Evolutionary conservation across 1,139 yeast genomes (phyloP).

Genomic region (Suhomyces coccinellae): DNA sequence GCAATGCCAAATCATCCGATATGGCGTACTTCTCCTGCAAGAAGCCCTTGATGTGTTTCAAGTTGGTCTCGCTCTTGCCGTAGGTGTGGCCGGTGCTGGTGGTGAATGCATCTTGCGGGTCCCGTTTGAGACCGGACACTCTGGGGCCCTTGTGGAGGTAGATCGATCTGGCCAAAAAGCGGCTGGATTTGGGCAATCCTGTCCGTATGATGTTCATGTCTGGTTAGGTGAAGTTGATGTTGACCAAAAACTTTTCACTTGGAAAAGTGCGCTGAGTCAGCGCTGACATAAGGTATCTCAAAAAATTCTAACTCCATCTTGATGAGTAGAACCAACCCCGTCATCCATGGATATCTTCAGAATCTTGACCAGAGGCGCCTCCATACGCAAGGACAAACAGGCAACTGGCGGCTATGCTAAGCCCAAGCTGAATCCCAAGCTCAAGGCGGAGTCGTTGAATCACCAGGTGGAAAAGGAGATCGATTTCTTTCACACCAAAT

Average conservation of each 20-base stretch:
- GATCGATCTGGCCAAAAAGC: constrained; percentile 17
- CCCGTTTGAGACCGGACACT: constrained; percentile 73
- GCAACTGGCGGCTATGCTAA: constrained; percentile 47
- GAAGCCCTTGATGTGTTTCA: constrained; percentile 49
- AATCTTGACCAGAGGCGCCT: constrained; percentile 82
- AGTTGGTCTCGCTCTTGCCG: constrained; percentile 51
- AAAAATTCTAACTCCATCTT: not conserved
- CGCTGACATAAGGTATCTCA: constrained; percentile 8
- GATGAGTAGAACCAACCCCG: not conserved
- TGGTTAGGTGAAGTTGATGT: constrained; percentile 2
- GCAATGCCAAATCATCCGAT: constrained; percentile 62
- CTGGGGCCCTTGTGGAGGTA: constrained; percentile 58
- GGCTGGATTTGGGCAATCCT: constrained; percentile 12
- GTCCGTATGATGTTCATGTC: constrained; percentile 7
- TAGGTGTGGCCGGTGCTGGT: constrained; percentile 62
- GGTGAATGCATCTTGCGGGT: constrained; percentile 64
- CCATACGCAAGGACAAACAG: constrained; percentile 56
- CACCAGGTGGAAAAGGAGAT: constrained; percentile 58
- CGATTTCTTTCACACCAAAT: constrained; percentile 69
- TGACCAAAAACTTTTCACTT: constrained; percentile 11
- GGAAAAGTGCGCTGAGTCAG: constrained; percentile 3
- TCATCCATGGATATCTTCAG: constrained; percentile 80
- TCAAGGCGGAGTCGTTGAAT: constrained; percentile 38
- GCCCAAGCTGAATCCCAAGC: constrained; percentile 28
- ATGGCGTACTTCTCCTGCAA: constrained; percentile 44